A percentile compares a stretch with the other conserved stretches of the same genome.
These are phyloP conservation scores for Candida coquimbonensis DNA, from an alignment of 805 yeast genomes.

Conservation along the genomic window DNA sequence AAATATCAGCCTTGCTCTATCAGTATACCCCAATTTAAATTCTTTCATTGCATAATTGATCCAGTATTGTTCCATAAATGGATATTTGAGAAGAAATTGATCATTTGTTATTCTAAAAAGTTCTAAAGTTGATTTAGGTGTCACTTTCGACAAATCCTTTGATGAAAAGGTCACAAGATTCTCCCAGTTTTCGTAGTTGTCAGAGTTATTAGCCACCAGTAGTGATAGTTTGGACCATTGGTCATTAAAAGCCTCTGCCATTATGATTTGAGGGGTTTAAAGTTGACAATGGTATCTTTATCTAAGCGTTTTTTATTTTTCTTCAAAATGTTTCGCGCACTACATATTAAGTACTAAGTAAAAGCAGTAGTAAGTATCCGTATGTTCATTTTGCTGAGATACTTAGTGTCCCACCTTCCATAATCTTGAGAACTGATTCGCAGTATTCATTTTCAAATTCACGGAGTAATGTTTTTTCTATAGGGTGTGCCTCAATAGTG, in stretches of 20 bases:
- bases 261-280: not conserved
- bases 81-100: conserved; percentile 39
- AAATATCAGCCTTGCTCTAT: conserved; percentile 30
- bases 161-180: conserved; percentile 28
- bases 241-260: conserved; percentile 3
- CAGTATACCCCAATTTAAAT: conserved; percentile 37
- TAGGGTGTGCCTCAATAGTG: no score
- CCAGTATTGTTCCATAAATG: conserved; percentile 51
- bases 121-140: conserved; percentile 25
- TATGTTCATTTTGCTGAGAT: no score
- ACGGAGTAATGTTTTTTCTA: no score
- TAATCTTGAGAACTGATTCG: no score
- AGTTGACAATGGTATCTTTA: no score
- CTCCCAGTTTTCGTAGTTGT: conserved; percentile 32
- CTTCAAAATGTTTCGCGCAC: no score
- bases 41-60: conserved; percentile 44
- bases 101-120: conserved; percentile 34
- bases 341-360: no score
- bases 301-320: no score
- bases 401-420: no score
- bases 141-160: conserved; percentile 29
- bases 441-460: no score
- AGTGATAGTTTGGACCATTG: conserved; percentile 15
- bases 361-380: no score
- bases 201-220: conserved; percentile 25